Base-by-base conservation (phyloP, 192 early-diverging fungal genomes). In the Rhizophagus clarus region DNA sequence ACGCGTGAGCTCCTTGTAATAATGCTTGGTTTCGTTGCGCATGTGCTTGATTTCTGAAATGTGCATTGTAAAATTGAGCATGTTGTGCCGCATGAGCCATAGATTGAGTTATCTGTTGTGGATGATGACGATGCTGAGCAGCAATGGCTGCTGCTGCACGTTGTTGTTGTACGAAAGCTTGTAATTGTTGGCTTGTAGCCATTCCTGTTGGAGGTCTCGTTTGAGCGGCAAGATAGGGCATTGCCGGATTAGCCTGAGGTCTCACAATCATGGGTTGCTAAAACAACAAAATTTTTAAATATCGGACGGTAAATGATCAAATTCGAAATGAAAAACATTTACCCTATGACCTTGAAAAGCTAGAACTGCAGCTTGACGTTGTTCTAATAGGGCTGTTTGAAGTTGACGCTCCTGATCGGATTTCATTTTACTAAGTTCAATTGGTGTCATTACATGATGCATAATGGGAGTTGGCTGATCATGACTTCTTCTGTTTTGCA, bases 351-450 rank as follows among this genome's bases (percentile, higher is more conserved):
- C 79, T 49, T 71, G 81, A 8, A 87, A 77, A 73, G 85, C 87
- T 62, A 87, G 74, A 11, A 79, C 84, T 22, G 88, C 84, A 14
- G 84, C 84, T 42, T 85, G 83, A 7, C 88, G 84, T 63, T 88
- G 87, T 51, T 90, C 89, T 22, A 85, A 72, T 56, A 85, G 61
- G 28, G 82, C 86, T 60, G 89, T 87, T 51, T 76, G 84, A 73
- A 87, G 79, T 61, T 87, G 86, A 31, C 88, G 80, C 49, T 90
- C 89, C 17, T 86, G 81, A 8, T 90, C 86, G 1, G 79, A 80
- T 70, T 90, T 90, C 28, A 81, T 73, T 67, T 82, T 79, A 81
- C 87, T 89, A n/a, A 90, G 64, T 51, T 90, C 89, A 72, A 89
- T 86, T 1, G 89, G 88, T 22, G 88, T 84, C 49, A 84, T 73